Conservation (phyloP, 257 asterid genomes). For the Solanum medicagineum region DNA sequence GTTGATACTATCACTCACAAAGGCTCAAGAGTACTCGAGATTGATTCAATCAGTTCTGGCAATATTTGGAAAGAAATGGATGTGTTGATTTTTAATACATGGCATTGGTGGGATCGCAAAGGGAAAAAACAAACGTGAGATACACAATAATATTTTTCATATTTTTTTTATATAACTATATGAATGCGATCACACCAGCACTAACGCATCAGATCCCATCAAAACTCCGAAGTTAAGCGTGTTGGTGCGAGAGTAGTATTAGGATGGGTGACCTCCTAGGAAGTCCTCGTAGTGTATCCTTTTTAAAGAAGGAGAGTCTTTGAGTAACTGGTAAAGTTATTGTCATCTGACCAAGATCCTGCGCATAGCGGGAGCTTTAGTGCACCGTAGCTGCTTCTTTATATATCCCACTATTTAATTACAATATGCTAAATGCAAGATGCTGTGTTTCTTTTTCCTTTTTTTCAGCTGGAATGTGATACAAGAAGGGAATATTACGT, state of each 20-base stretch:
- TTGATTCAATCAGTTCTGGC: slow-evolving; percentile 18
- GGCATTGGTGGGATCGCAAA: slow-evolving; percentile 55
- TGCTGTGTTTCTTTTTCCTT: not conserved
- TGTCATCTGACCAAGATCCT: no score
- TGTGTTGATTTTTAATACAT: slow-evolving; percentile 26
- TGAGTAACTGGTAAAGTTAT: no score
- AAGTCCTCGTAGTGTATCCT: no score
- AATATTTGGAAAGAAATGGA: slow-evolving; percentile 20
- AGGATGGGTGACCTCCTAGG: no score
- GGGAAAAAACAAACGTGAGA: slow-evolving; percentile 51
- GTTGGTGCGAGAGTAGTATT: no score
- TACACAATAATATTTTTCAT: not conserved
- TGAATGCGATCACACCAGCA: no score
- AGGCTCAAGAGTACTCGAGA: slow-evolving; percentile 14
- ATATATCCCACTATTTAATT: not conserved
- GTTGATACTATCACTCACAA: slow-evolving; percentile 15
- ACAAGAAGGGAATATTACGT: slow-evolving; percentile 15
- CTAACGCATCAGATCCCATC: no score
- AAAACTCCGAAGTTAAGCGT: no score
- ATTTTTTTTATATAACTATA: not conserved
- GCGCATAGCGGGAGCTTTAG: no score
- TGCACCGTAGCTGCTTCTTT: no score
- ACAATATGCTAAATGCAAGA: not conserved
- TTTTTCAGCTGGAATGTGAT: slow-evolving; percentile 48
- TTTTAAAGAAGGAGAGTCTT: no score